Percentiles rank a stretch among this genome's conserved stretches.
Conservation (phyloP, 305 asterid species). For the Fraxinus albicans region DNA sequence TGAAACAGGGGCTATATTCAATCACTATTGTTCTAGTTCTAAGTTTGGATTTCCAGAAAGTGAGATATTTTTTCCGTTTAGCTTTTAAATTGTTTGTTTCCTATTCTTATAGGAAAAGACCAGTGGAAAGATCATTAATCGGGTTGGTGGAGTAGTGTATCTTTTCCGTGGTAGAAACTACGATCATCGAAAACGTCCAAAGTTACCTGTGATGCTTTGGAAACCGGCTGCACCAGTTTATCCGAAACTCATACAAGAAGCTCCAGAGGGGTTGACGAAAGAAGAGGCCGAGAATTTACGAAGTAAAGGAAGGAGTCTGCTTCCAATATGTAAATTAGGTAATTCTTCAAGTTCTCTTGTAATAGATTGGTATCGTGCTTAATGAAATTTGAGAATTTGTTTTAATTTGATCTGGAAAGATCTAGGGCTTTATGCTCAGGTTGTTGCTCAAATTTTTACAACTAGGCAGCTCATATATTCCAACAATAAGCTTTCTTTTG, state of each 20-base stretch:
- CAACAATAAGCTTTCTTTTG: not conserved
- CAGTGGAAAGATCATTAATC: slow-evolving; percentile 71
- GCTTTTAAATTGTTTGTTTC: not conserved
- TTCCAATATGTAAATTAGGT: slow-evolving; percentile 90
- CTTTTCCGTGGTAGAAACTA: slow-evolving; percentile 94
- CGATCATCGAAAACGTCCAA: slow-evolving; percentile 66
- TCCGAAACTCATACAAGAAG: slow-evolving; percentile 94
- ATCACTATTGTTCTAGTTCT: not conserved
- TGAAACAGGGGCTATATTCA: not conserved
- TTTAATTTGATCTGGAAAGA: not conserved
- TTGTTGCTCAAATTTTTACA: not conserved
- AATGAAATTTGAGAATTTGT: slow-evolving; percentile 1
- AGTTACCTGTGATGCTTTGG: slow-evolving; percentile 92
- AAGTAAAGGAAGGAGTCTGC: slow-evolving; percentile 62
- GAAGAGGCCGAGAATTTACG: slow-evolving; percentile 75
- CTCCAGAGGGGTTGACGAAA: slow-evolving; percentile 88
- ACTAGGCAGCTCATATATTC: not conserved
- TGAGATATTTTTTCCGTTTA: not conserved
- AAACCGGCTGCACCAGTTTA: slow-evolving; percentile 97
- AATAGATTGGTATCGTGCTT: not conserved
- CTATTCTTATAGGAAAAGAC: slow-evolving; percentile 61
- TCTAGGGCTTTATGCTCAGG: not conserved
- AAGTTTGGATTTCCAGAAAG: not conserved
- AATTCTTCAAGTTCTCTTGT: slow-evolving; percentile 8
- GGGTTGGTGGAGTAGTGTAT: slow-evolving; percentile 82